Evolutionary conservation across 169 alveolate species (phyloP), one percentile per base, ranked within the genome.

Genomic region (Theileria orientalis): DNA sequence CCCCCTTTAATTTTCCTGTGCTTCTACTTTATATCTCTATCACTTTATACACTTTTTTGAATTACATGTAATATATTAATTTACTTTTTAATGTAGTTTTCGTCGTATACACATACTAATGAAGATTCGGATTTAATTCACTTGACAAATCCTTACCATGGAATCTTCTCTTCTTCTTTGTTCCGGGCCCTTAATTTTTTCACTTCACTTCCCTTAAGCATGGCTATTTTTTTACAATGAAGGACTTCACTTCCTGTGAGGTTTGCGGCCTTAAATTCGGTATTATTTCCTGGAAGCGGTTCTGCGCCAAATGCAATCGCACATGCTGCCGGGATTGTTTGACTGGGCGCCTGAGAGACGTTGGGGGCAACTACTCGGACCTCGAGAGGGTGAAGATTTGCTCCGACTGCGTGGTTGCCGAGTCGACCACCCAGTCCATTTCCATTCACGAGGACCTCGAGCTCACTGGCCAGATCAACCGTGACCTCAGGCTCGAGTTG

Each of bases 391-490:
- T 75, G 30, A 71, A 83, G 49, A 70, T 75, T 13, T 89, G 93
- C 69, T 83, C 76, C 33, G 86, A 80, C 41, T 89, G 93, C 64
- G 69, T 85, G 29, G 35, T 87, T 41, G 85, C 84, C 35, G 89
- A 88, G 41, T 79, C 90, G 2, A 73, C 93, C 42, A 76, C 82
- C 52, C 90, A 85, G 44, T 76, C 93, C 33, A 77, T 89, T 35
- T 72, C 90, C n/a, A 70, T 89, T 35, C 93, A 89, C 49, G 93
- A 89, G 83, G 93, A 89, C 61, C 70, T 89, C 69, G 93, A 88
- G 42, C 84, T 84, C 42, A 89, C 88, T 41, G 90, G 84, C 33
- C 89, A 84, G 51, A 89, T 89, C 3, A 89, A 89, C 75, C 88
- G 86, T 40, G 87, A 70, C 57, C 76, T 89, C 40, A 89, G 80